Percentiles rank a stretch among this genome's conserved stretches.
These are phyloP conservation scores for Ceriops zippeliana DNA, from an alignment of 345 rosid genomes.

Conservation along the genomic window DNA sequence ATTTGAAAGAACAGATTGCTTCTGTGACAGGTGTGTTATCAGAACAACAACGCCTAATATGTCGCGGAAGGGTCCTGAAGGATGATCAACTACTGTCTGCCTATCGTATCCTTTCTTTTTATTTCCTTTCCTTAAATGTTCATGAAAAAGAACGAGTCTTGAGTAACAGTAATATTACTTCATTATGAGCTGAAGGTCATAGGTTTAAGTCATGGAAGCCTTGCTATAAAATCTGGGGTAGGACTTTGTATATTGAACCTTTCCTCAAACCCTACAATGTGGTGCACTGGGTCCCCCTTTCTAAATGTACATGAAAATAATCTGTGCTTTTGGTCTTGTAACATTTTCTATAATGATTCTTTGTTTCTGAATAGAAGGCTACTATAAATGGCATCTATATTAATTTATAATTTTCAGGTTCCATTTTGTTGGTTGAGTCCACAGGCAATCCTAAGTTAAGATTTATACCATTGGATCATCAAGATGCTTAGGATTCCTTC, in stretches of 20 bases:
- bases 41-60: constrained; percentile 71
- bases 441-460: background rate
- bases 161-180: too few relatives aligned
- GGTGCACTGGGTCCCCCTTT: too few relatives aligned
- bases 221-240: too few relatives aligned
- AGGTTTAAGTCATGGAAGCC: too few relatives aligned
- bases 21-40: constrained; percentile 67
- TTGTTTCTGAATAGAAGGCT: background rate
- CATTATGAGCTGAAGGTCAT: too few relatives aligned
- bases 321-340: background rate
- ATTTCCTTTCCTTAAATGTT: background rate
- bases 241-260: too few relatives aligned
- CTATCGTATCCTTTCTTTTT: constrained; percentile 62
- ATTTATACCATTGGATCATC: background rate
- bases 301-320: constrained; percentile 1
- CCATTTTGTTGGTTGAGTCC: background rate
- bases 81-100: constrained; percentile 85
- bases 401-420: background rate
- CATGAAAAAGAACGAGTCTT: background rate
- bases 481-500: background rate
- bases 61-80: constrained; percentile 77
- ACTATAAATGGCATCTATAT: background rate
- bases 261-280: too few relatives aligned
- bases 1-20: constrained; percentile 74
- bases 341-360: background rate